These are phyloP conservation scores for Juglanconis sp. DNA, from an alignment of 2,329 filamentous ascomycete genomes.

Conservation along the genomic window DNA sequence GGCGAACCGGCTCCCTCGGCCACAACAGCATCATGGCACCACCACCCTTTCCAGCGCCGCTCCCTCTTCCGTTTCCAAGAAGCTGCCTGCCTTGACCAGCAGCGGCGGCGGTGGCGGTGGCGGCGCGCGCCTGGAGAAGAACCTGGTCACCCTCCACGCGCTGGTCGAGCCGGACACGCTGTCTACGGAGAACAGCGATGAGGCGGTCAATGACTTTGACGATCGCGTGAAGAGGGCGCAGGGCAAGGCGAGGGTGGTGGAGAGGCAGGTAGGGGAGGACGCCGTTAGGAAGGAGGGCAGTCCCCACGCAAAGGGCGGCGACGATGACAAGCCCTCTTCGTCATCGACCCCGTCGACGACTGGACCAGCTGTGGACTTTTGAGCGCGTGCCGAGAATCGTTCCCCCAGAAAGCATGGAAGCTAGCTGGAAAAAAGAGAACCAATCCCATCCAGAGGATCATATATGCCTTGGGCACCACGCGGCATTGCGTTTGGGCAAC, in stretches of 20 bases:
- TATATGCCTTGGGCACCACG: no score
- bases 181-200: conserved; percentile 79
- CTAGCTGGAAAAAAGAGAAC: no score
- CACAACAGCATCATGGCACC: conserved; percentile 11
- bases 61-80: not conserved
- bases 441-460: no score
- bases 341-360: not conserved
- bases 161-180: conserved; percentile 77
- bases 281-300: not conserved
- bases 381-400: no score
- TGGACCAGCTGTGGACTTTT: no score
- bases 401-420: no score
- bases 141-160: conserved; percentile 71
- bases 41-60: not conserved
- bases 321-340: not conserved
- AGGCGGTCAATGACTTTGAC: conserved; percentile 87
- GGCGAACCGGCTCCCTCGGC: conserved; percentile 62
- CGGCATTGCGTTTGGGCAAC: no score
- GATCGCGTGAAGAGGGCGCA: conserved; percentile 79
- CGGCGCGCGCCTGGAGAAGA: conserved; percentile 65
- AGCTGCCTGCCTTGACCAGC: not conserved
- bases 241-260: conserved; percentile 81
- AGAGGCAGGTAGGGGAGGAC: conserved; percentile 58
- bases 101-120: not conserved
- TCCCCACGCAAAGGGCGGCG: not conserved